Percentiles rank a stretch among this genome's conserved stretches.
Evolutionary conservation across 148 eudicot species (phyloP).

Genomic region (Spergularia marina): DNA sequence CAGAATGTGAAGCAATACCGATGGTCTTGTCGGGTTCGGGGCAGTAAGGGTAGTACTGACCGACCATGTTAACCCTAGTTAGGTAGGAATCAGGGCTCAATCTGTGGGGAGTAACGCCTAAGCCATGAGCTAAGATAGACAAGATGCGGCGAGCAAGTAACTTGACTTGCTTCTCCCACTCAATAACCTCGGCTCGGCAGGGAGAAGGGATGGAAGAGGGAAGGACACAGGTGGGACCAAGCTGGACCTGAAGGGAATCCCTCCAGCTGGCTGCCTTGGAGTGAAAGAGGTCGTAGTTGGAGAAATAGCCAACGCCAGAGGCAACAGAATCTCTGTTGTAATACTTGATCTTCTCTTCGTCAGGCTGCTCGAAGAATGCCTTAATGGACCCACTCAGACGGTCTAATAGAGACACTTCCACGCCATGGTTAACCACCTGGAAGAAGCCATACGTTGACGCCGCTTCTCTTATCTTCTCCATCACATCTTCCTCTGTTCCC

Average conservation of each 20-base stretch:
- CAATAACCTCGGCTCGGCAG: slow-evolving; percentile 26
- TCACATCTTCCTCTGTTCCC: not conserved
- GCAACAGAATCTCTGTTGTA: slow-evolving; percentile 8
- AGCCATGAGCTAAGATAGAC: slow-evolving; percentile 31
- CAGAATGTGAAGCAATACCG: slow-evolving; percentile 36
- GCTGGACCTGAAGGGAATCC: slow-evolving; percentile 9
- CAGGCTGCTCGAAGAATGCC: slow-evolving; percentile 13
- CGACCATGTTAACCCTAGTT: slow-evolving; percentile 18
- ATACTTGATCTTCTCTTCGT: slow-evolving; percentile 1
- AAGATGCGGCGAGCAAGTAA: slow-evolving; percentile 20
- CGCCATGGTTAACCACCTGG: slow-evolving; percentile 16
- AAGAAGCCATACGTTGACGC: slow-evolving; percentile 12
- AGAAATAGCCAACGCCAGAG: not conserved
- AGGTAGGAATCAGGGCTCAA: slow-evolving; percentile 20
- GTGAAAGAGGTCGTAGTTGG: slow-evolving; percentile 2
- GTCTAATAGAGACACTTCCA: not conserved
- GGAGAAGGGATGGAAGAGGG: not conserved
- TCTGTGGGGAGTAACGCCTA: slow-evolving; percentile 18
- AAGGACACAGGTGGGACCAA: not conserved
- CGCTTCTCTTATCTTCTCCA: slow-evolving; percentile 1
- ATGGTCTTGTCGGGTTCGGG: slow-evolving; percentile 37
- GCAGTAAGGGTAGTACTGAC: slow-evolving; percentile 34
- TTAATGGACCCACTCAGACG: not conserved
- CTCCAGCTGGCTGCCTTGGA: slow-evolving; percentile 18
- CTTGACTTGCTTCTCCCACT: slow-evolving; percentile 33